Evolutionary conservation across 331 rosid species (phyloP).

Genomic region (Acacia pycnantha): DNA sequence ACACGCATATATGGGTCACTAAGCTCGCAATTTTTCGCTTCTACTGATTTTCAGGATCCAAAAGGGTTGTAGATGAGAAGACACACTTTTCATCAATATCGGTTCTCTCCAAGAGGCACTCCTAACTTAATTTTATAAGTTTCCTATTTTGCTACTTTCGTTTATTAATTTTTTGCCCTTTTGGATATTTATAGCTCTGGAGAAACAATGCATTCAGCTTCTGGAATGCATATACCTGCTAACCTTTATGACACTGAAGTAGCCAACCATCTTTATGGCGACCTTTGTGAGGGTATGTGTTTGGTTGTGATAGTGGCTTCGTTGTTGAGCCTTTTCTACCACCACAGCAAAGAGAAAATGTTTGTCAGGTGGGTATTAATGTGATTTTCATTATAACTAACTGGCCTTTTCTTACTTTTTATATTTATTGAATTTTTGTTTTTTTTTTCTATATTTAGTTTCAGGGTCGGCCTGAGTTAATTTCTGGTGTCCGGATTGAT

Average conservation of each 20-base stretch:
- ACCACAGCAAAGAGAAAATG: slow-evolving; percentile 50
- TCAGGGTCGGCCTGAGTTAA: slow-evolving; percentile 68
- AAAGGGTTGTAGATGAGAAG: slow-evolving; percentile 91
- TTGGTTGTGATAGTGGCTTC: slow-evolving; percentile 81
- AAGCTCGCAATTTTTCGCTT: neutral
- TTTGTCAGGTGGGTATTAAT: too few species aligned
- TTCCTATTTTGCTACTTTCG: too few species aligned
- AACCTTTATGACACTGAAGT: too few species aligned
- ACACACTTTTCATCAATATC: slow-evolving; percentile 42
- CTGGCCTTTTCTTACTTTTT: neutral
- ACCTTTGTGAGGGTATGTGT: too few species aligned
- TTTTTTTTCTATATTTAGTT: slow-evolving; percentile 10
- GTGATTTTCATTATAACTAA: too few species aligned
- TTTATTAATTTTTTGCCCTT: too few species aligned
- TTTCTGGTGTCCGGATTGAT: slow-evolving; percentile 81
- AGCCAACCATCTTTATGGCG: too few species aligned
- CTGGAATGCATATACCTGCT: too few species aligned
- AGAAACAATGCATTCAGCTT: too few species aligned
- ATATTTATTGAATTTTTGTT: neutral
- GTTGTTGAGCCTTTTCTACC: slow-evolving; percentile 88
- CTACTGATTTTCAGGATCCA: slow-evolving; percentile 64
- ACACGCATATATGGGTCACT: neutral
- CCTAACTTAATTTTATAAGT: too few species aligned
- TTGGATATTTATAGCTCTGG: too few species aligned
- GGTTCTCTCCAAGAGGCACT: too few species aligned